A percentile compares a stretch with the other conserved stretches of the same genome.
These are phyloP conservation scores for Phialophora chinensis DNA, from an alignment of 2,329 filamentous ascomycete genomes.

Conservation along the genomic window DNA sequence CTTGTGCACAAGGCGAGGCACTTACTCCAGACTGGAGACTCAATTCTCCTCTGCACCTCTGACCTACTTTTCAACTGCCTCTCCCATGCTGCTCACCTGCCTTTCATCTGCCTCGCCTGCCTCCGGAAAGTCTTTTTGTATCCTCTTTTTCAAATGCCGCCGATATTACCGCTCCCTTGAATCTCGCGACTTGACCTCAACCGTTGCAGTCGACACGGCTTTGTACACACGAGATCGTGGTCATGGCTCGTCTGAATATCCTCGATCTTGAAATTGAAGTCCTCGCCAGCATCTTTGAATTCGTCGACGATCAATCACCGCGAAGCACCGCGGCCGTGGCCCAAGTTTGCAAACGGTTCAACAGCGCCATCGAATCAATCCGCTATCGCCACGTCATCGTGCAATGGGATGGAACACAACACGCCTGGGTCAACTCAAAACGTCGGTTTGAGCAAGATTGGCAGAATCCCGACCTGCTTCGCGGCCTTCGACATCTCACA, in stretches of 20 bases:
- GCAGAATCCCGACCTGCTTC: slow-evolving; percentile 22
- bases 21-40: too few species aligned
- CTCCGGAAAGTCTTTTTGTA: too few species aligned
- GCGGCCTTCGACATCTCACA: slow-evolving; percentile 30
- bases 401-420: slow-evolving; percentile 10
- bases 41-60: background rate
- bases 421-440: slow-evolving; percentile 3
- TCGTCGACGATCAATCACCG: slow-evolving; percentile 28
- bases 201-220: background rate
- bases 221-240: background rate
- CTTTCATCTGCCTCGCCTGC: too few species aligned
- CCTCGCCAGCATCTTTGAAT: slow-evolving; percentile 25
- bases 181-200: background rate
- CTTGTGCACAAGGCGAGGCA: too few species aligned
- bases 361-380: slow-evolving; percentile 25
- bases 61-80: background rate
- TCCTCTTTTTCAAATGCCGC: too few species aligned
- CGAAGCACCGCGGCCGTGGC: slow-evolving; percentile 23
- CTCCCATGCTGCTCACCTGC: background rate
- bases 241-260: slow-evolving; percentile 9
- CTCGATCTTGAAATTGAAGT: slow-evolving; percentile 31
- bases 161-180: background rate
- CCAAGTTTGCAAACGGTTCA: slow-evolving; percentile 28
- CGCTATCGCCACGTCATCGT: slow-evolving; percentile 25
- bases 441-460: slow-evolving; percentile 5